Conservation (phyloP, 2,329 filamentous ascomycete species). For the Colletotrichum shisoi region DNA sequence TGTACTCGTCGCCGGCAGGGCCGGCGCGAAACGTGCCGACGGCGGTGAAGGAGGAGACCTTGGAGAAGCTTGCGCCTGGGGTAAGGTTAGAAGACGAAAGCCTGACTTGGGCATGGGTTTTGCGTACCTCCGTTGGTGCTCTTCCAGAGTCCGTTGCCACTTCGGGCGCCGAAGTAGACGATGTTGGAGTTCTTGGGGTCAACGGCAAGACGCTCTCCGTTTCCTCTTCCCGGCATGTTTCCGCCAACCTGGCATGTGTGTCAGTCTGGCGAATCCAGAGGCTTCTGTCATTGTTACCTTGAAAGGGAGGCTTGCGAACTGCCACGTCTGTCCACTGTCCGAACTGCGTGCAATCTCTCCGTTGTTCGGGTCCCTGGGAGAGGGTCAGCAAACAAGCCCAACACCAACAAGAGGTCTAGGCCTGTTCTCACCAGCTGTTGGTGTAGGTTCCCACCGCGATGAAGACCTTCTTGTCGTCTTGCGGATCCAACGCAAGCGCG, state of each 20-base stretch:
- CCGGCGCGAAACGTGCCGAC: conserved; percentile 59
- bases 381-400: neutral
- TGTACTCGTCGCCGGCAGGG: conserved; percentile 54
- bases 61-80: conserved; percentile 57
- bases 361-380: conserved; percentile 58
- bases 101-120: conserved; percentile 58
- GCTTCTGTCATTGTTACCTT: conserved; percentile 47
- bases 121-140: conserved; percentile 61
- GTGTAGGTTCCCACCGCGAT: conserved; percentile 66
- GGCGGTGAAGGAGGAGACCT: conserved; percentile 63
- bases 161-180: conserved; percentile 66
- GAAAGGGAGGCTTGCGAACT: conserved; percentile 59
- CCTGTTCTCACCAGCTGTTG: conserved; percentile 57
- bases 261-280: neutral
- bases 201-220: conserved; percentile 66
- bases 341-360: conserved; percentile 64
- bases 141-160: conserved; percentile 67
- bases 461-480: conserved; percentile 61
- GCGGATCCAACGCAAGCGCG: conserved; percentile 64
- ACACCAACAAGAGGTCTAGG: fast-evolving
- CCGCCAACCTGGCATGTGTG: conserved; percentile 54
- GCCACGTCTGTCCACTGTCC: conserved; percentile 63
- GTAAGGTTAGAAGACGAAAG: conserved; percentile 56
- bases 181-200: conserved; percentile 66
- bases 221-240: conserved; percentile 68